Evolutionary conservation across 2,329 filamentous ascomycete species (phyloP).

Genomic region (Cytospora chrysosperma): DNA sequence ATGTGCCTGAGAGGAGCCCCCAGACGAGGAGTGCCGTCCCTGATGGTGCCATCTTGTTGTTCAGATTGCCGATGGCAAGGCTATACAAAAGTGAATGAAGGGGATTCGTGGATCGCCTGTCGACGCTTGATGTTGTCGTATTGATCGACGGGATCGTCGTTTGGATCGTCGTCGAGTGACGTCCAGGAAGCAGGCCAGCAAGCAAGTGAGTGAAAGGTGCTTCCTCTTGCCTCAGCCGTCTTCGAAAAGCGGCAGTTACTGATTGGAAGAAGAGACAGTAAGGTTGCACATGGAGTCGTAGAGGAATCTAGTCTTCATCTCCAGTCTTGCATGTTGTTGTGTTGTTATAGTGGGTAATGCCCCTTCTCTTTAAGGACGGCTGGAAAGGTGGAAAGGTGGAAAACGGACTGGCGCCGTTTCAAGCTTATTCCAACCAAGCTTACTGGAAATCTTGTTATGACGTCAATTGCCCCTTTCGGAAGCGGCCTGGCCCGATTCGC

Average conservation of each 20-base stretch:
- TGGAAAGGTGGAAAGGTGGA: not conserved
- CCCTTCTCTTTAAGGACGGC: too few species aligned
- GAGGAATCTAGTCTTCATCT: not conserved
- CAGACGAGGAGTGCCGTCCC: conserved; percentile 9
- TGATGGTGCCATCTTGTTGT: conserved; percentile 12
- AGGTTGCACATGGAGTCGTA: not conserved
- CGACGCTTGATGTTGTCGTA: not conserved
- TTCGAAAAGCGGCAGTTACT: not conserved
- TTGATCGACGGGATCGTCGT: not conserved
- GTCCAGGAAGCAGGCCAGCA: not conserved
- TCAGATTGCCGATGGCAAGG: not conserved
- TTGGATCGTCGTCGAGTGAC: not conserved
- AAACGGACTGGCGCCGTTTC: conserved; percentile 1
- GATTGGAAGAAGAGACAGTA: not conserved
- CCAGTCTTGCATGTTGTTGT: too few species aligned
- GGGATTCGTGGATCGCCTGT: not conserved
- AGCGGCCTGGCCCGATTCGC: not conserved
- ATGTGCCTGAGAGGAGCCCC: conserved; percentile 19
- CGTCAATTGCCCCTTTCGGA: conserved; percentile 14
- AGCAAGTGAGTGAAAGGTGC: not conserved
- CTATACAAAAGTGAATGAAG: not conserved
- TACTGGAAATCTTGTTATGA: conserved; percentile 4
- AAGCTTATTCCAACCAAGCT: conserved; percentile 12
- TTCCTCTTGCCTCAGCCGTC: not conserved
- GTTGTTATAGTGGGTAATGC: too few species aligned